Evolutionary conservation across 805 yeast species (phyloP).

Genomic region (Saturnispora gosingensis): DNA sequence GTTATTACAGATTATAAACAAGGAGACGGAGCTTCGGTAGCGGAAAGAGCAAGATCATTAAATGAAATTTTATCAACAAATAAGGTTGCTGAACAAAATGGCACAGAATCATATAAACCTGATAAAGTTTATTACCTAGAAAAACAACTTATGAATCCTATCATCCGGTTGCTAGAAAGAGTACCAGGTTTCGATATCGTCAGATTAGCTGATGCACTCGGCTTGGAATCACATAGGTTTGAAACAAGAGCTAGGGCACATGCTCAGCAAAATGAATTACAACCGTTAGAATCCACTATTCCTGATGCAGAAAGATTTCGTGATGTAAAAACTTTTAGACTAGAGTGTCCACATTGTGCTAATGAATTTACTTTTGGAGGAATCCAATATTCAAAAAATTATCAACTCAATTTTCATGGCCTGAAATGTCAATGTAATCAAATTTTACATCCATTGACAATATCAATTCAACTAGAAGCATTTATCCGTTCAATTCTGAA

Average conservation of each 20-base stretch:
- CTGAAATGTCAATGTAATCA: constrained; percentile 58
- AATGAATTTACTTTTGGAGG: constrained; percentile 63
- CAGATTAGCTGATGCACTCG: constrained; percentile 67
- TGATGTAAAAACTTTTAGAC: constrained; percentile 42
- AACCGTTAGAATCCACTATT: constrained; percentile 74
- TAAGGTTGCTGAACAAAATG: constrained; percentile 17
- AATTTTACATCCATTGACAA: constrained; percentile 39
- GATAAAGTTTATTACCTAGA: constrained; percentile 76
- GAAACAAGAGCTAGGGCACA: constrained; percentile 37
- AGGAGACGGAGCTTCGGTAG: constrained; percentile 35
- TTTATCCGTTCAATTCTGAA: constrained; percentile 62
- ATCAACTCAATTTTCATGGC: constrained; percentile 59
- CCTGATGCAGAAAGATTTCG: constrained; percentile 78
- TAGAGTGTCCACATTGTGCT: constrained; percentile 56
- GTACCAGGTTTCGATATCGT: constrained; percentile 81
- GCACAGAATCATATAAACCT: constrained; percentile 37
- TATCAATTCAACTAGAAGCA: constrained; percentile 69
- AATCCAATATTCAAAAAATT: constrained; percentile 51
- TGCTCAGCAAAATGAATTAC: constrained; percentile 33
- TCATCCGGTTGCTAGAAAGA: constrained; percentile 75
- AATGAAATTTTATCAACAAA: constrained; percentile 56
- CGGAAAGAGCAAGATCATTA: constrained; percentile 78
- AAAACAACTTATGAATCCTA: constrained; percentile 84
- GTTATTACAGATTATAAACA: constrained; percentile 52
- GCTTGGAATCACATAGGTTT: constrained; percentile 63